Evolutionary conservation across 306 rosid genomes (phyloP).

Genomic region (Oemleria cerasiformis): DNA sequence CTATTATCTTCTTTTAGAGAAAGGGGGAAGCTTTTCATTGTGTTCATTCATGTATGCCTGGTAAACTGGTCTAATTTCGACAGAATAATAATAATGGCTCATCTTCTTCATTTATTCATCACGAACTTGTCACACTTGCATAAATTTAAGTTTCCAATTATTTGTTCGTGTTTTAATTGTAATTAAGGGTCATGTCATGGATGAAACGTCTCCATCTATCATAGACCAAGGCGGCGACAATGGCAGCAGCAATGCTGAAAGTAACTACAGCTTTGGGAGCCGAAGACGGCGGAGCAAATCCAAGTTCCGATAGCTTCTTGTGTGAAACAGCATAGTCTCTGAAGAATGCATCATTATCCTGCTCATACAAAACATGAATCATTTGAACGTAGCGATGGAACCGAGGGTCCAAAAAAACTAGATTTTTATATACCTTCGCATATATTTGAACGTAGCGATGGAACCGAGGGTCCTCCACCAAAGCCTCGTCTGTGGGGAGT

Average conservation of each 20-base stretch:
- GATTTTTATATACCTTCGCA: slow-evolving; percentile 44
- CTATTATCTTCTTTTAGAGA: slow-evolving; percentile 16
- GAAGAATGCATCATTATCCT: slow-evolving; percentile 73
- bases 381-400: too few species aligned
- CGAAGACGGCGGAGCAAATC: slow-evolving; percentile 35
- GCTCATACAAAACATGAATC: neutral
- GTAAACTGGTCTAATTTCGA: slow-evolving; percentile 3
- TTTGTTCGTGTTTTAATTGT: neutral
- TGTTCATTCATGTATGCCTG: neutral
- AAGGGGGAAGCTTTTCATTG: slow-evolving; percentile 2
- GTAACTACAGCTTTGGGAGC: slow-evolving; percentile 17
- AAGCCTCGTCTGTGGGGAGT: slow-evolving; percentile 73
- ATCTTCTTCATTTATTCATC: neutral
- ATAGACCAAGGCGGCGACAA: slow-evolving; percentile 2
- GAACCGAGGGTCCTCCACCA: slow-evolving; percentile 54
- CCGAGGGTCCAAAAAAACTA: neutral
- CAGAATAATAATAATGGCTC: neutral
- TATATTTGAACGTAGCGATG: slow-evolving; percentile 50
- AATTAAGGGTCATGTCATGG: neutral
- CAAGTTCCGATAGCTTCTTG: slow-evolving; percentile 82
- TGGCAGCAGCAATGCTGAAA: slow-evolving; percentile 30
- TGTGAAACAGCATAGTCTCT: slow-evolving; percentile 70
- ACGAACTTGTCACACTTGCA: too few species aligned
- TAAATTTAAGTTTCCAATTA: too few species aligned
- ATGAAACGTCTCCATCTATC: neutral